Evolutionary conservation across 2,329 filamentous ascomycete genomes (phyloP).

Genomic region (Pseudogymnoascus sp.): DNA sequence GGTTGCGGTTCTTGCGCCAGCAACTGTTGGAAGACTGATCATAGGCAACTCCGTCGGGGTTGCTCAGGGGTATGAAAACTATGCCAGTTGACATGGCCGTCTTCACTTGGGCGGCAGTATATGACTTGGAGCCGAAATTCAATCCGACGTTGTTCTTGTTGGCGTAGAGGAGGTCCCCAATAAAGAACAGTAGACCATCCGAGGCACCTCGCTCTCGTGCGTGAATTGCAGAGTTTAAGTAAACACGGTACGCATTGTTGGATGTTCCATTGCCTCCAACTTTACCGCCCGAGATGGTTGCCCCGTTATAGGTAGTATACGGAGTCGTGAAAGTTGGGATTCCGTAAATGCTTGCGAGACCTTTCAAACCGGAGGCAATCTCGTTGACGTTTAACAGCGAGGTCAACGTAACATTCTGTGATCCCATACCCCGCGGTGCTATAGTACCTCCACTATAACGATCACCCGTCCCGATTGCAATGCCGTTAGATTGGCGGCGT

Average conservation of each 20-base stretch:
- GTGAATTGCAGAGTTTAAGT: slow-evolving; percentile 47
- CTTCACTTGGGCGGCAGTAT: slow-evolving; percentile 44
- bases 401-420: slow-evolving; percentile 29
- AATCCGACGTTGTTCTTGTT: slow-evolving; percentile 41
- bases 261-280: slow-evolving; percentile 37
- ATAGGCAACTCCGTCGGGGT: slow-evolving; percentile 45
- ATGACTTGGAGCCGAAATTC: slow-evolving; percentile 43
- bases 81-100: slow-evolving; percentile 44
- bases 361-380: slow-evolving; percentile 34
- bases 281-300: slow-evolving; percentile 32
- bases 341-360: slow-evolving; percentile 33
- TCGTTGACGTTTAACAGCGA: slow-evolving; percentile 36
- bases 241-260: slow-evolving; percentile 38
- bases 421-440: slow-evolving; percentile 35
- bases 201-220: slow-evolving; percentile 50
- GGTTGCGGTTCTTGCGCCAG: slow-evolving; percentile 51
- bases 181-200: slow-evolving; percentile 49
- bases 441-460: slow-evolving; percentile 33
- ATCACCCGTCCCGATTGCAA: slow-evolving; percentile 37
- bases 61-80: slow-evolving; percentile 44
- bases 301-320: slow-evolving; percentile 36
- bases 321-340: slow-evolving; percentile 34
- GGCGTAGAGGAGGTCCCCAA: slow-evolving; percentile 48
- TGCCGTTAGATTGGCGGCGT: slow-evolving; percentile 17
- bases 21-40: slow-evolving; percentile 42